These are phyloP conservation scores for Citropsis articulata DNA, from an alignment of 345 rosid genomes.

Conservation along the genomic window DNA sequence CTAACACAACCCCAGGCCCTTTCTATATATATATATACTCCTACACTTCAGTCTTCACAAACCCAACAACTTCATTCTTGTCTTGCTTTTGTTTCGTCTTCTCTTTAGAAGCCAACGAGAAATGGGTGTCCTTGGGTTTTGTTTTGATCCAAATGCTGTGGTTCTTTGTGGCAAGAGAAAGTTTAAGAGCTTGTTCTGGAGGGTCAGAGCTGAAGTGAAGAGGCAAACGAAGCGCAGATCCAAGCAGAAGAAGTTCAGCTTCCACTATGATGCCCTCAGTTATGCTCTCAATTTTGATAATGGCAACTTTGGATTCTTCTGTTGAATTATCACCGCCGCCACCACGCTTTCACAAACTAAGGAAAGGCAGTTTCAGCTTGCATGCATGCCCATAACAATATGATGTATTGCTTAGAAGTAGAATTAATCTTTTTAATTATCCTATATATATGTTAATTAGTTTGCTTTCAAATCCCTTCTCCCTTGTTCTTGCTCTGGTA, in stretches of 20 bases:
- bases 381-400: too few relatives aligned
- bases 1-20: neutral
- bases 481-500: neutral
- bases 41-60: too few relatives aligned
- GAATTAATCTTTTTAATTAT: neutral
- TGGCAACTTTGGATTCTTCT: conserved; percentile 61
- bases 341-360: neutral
- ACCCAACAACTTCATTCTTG: neutral
- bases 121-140: conserved; percentile 27
- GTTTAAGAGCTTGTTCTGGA: conserved; percentile 61
- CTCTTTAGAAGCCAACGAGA: neutral
- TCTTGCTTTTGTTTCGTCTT: neutral
- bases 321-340: conserved; percentile 23
- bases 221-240: conserved; percentile 41
- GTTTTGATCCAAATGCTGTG: conserved; percentile 33
- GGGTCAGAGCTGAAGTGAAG: conserved; percentile 49
- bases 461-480: neutral
- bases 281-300: conserved; percentile 84
- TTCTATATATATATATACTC: neutral
- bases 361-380: neutral
- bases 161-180: conserved; percentile 44
- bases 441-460: neutral
- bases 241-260: conserved; percentile 43
- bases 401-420: neutral
- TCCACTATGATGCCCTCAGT: conserved; percentile 68